A percentile compares a stretch with the other conserved stretches of the same genome.
phyloP scores from a whole-genome alignment of 345 rosid genomes.

The Pistacia vera region DNA sequence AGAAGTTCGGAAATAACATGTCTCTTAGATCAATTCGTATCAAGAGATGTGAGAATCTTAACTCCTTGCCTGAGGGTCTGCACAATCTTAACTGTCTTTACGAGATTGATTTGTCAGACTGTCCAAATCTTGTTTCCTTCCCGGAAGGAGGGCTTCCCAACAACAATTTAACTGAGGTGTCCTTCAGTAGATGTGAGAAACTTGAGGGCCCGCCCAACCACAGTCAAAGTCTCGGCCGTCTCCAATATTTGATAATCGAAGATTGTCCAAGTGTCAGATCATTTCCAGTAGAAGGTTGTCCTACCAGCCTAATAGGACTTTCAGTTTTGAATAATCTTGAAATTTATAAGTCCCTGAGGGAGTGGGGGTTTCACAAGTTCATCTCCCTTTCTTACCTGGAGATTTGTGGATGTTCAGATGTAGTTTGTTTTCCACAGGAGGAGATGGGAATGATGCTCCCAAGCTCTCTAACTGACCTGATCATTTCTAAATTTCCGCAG shows the following conservation, averaged over 20 bases:
- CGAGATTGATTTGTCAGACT: background rate
- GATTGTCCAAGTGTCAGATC: conserved; percentile 10
- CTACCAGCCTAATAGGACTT: conserved; percentile 17
- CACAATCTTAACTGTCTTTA: background rate
- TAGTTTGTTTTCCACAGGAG: conserved; percentile 18
- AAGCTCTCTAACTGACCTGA: background rate
- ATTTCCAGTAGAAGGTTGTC: conserved; percentile 22
- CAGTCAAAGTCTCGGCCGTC: conserved; percentile 15
- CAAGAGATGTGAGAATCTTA: conserved; percentile 14
- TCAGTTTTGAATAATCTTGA: background rate
- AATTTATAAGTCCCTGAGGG: conserved; percentile 2
- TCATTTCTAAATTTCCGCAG: conserved; percentile 10
- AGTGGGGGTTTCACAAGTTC: conserved; percentile 27
- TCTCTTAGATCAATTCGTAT: conserved; percentile 3
- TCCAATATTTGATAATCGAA: conserved; percentile 6
- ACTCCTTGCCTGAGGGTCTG: background rate
- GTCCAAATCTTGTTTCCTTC: background rate
- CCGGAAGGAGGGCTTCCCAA: background rate
- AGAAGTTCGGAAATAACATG: conserved; percentile 6
- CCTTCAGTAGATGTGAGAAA: background rate
- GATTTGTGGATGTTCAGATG: conserved; percentile 7
- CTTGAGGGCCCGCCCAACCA: background rate
- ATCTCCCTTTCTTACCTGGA: background rate
- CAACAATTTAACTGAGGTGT: background rate
- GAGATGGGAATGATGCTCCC: conserved; percentile 25